Conservation (phyloP, 306 rosid species). For the Acacia melanoxylon region DNA sequence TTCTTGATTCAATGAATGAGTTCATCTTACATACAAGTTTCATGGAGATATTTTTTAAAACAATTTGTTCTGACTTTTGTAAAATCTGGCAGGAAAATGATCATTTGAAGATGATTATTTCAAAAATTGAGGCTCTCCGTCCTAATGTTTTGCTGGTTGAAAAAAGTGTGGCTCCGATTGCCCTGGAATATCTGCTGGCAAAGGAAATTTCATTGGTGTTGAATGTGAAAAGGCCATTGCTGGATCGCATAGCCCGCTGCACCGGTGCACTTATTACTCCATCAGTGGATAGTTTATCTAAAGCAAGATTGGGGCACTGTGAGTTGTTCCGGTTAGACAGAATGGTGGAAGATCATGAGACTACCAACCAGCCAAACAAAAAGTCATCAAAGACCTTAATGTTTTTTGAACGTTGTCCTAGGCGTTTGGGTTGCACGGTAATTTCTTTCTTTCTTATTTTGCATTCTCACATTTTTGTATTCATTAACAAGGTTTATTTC, state of each 20-base stretch:
- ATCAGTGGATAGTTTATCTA: slow-evolving; percentile 69
- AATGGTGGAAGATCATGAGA: slow-evolving; percentile 70
- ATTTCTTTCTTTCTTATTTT: slow-evolving; percentile 12
- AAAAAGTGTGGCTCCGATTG: slow-evolving; percentile 84
- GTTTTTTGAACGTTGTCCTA: slow-evolving; percentile 98
- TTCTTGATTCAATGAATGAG: slow-evolving; percentile 23
- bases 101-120: slow-evolving; percentile 75
- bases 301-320: slow-evolving; percentile 78
- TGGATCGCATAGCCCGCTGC: slow-evolving; percentile 90
- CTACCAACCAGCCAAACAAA: slow-evolving; percentile 60
- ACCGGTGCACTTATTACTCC: slow-evolving; percentile 84
- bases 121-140: slow-evolving; percentile 82
- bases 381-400: slow-evolving; percentile 85
- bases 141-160: slow-evolving; percentile 98
- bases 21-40: slow-evolving; percentile 9
- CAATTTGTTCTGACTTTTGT: slow-evolving; percentile 10
- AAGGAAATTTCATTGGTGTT: slow-evolving; percentile 94
- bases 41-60: background rate
- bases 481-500: slow-evolving; percentile 8
- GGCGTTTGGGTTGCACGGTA: slow-evolving; percentile 98
- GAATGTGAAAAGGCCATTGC: slow-evolving; percentile 89
- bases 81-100: slow-evolving; percentile 76
- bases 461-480: background rate
- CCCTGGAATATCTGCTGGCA: slow-evolving; percentile 74
- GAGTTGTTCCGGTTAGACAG: slow-evolving; percentile 86